These are phyloP conservation scores for Colletotrichum lini DNA, from an alignment of 2,329 filamentous ascomycete genomes.

Conservation along the genomic window DNA sequence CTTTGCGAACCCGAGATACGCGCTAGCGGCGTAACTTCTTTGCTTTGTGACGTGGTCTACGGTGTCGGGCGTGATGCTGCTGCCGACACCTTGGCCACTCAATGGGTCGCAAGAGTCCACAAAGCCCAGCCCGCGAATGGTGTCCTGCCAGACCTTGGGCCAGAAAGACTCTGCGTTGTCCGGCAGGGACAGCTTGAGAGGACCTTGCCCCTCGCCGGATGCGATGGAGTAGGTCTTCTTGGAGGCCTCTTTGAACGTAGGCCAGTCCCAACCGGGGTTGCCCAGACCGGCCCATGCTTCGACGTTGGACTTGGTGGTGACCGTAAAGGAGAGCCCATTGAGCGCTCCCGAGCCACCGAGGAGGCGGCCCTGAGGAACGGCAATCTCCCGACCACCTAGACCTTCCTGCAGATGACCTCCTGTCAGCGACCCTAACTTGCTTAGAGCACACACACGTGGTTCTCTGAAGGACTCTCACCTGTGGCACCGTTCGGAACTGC, in stretches of 20 bases:
- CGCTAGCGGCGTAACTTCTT: constrained; percentile 47
- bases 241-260: constrained; percentile 39
- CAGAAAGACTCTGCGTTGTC: constrained; percentile 37
- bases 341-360: constrained; percentile 50
- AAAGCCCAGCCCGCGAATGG: constrained; percentile 43
- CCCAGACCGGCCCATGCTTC: constrained; percentile 49
- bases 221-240: constrained; percentile 37
- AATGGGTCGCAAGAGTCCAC: constrained; percentile 43
- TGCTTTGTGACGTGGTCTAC: constrained; percentile 46
- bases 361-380: constrained; percentile 44
- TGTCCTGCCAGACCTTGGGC: constrained; percentile 44
- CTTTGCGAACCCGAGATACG: constrained; percentile 44
- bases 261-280: constrained; percentile 49
- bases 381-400: constrained; percentile 43
- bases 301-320: constrained; percentile 44
- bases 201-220: constrained; percentile 27
- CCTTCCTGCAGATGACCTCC: constrained; percentile 18
- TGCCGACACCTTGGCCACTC: constrained; percentile 43
- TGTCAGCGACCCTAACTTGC: constrained; percentile 5
- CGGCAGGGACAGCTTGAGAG: constrained; percentile 43
- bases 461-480: constrained; percentile 34
- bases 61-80: constrained; percentile 41
- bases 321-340: constrained; percentile 47
- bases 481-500: constrained; percentile 47
- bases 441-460: background rate